A percentile compares a stretch with the other conserved stretches of the same genome.
phyloP scores from a whole-genome alignment of 2,329 filamentous ascomycete species.

The Verticillium isaacii region DNA sequence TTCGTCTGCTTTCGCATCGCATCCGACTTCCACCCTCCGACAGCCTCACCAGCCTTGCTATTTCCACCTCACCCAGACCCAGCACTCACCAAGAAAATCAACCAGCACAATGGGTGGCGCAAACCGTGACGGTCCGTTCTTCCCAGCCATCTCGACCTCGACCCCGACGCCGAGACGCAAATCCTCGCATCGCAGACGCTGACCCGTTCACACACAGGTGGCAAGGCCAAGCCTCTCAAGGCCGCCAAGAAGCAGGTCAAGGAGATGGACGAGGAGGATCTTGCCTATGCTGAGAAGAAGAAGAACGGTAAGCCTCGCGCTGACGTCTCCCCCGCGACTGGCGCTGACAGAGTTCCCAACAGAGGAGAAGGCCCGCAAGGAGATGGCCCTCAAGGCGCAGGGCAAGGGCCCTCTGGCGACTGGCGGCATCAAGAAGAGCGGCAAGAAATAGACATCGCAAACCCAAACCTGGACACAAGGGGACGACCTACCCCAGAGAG shows the following conservation, averaged over 20 bases:
- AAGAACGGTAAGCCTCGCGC: constrained; percentile 60
- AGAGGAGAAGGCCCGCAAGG: constrained; percentile 85
- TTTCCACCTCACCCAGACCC: constrained; percentile 3
- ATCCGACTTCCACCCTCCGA: constrained; percentile 1
- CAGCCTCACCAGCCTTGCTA: background rate
- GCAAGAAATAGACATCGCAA: constrained; percentile 71
- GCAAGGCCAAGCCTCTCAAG: constrained; percentile 84
- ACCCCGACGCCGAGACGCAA: background rate
- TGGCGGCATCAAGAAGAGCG: constrained; percentile 95
- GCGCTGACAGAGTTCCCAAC: background rate
- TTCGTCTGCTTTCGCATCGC: background rate
- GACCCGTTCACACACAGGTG: constrained; percentile 50
- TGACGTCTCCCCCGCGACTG: background rate
- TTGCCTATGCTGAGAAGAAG: constrained; percentile 79
- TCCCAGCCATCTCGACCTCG: background rate
- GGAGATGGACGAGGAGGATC: constrained; percentile 83
- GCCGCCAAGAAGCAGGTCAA: constrained; percentile 78
- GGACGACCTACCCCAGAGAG: background rate
- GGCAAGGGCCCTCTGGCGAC: constrained; percentile 87
- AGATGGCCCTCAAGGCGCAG: constrained; percentile 73
- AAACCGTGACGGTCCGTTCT: constrained; percentile 26
- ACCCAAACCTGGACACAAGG: background rate
- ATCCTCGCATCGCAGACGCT: background rate
- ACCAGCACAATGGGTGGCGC: constrained; percentile 29
- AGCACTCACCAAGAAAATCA: constrained; percentile 3